Base-by-base conservation (phyloP, 768 basidiomycete genomes). In the Rhodotorula kratochvilovae region DNA sequence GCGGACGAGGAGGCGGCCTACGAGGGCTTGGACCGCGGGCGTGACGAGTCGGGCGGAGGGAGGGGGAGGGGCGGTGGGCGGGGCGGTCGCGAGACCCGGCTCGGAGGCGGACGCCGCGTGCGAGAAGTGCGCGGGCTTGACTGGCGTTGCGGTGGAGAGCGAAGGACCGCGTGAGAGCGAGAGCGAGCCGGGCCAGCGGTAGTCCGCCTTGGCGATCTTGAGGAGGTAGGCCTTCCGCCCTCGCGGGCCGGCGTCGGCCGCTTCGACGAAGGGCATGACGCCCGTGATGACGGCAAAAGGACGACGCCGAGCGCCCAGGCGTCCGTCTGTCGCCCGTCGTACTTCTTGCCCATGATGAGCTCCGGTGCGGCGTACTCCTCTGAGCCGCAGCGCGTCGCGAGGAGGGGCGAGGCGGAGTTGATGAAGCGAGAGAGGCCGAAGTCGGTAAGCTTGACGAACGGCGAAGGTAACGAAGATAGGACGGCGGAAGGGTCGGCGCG, bases 231-330 rank as follows among this genome's bases (percentile, higher is more conserved):
- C 82, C 71, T 86, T 79, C 73, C 77, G 31, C 17, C 57, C 66
- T 7, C 36, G 39, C 57, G 43, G 29, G 45, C 36, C 68, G 55
- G 59, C 50, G 29, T 17, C 63, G 35, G 35, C 19, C n/a, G 62
- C 39, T 25, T 70, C 72, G 48, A 78, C 90, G 81, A 95, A 95
- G 8, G 91, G 92, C 63, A 93, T 79, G 46, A 83, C 80, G 50
- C 91, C 84, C 50, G 84, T 87, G 15, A 87, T 84, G 61, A 93
- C 83, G 46, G 89, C 90, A 79, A 86, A 21, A 93, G 81, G 60
- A 92, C 90, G n/a, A 92, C 88, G 2, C 91, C 91, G 76, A 88
- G 87, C 17, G 91, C 90, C 92, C 92, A 94, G 21, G 88, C 87
- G 79, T 94, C 92, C 63, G 90, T 92, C 78, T 87, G 84, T 23